These are phyloP conservation scores for Xerocomellus chrysenteron DNA, from an alignment of 768 basidiomycete genomes.

Conservation along the genomic window DNA sequence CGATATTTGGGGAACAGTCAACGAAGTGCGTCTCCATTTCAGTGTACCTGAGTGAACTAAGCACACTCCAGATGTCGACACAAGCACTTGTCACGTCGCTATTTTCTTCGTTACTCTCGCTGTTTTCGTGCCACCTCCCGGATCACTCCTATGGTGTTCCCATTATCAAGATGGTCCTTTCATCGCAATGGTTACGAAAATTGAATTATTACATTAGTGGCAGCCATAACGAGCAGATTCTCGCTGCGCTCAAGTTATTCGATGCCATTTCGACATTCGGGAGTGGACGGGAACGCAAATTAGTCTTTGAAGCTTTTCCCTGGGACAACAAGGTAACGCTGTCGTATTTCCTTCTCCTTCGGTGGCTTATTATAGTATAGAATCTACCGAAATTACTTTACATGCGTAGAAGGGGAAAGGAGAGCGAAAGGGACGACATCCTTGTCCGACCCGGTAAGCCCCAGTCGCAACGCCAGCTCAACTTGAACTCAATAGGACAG, in stretches of 20 bases:
- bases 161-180: conserved; percentile 60
- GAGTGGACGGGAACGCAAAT: conserved; percentile 62
- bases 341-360: neutral
- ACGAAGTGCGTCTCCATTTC: conserved; percentile 41
- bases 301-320: conserved; percentile 64
- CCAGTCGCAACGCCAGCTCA: neutral
- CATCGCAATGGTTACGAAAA: conserved; percentile 51
- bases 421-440: conserved; percentile 36
- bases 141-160: conserved; percentile 63
- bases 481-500: conserved; percentile 1
- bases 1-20: conserved; percentile 54
- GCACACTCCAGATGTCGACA: conserved; percentile 38
- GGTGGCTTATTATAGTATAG: conserved; percentile 34
- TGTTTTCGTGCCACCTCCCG: conserved; percentile 68
- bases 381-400: conserved; percentile 62
- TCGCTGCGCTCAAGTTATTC: conserved; percentile 65
- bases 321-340: conserved; percentile 72
- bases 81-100: conserved; percentile 48
- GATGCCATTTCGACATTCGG: conserved; percentile 61
- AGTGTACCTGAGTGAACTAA: neutral
- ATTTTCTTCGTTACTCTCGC: conserved; percentile 56
- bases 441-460: conserved; percentile 57
- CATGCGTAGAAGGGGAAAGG: conserved; percentile 65
- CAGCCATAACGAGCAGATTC: conserved; percentile 60
- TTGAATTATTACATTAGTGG: conserved; percentile 64